phyloP scores from a whole-genome alignment of 495 filamentous ascomycete species.

The Podospora fimiseda region DNA sequence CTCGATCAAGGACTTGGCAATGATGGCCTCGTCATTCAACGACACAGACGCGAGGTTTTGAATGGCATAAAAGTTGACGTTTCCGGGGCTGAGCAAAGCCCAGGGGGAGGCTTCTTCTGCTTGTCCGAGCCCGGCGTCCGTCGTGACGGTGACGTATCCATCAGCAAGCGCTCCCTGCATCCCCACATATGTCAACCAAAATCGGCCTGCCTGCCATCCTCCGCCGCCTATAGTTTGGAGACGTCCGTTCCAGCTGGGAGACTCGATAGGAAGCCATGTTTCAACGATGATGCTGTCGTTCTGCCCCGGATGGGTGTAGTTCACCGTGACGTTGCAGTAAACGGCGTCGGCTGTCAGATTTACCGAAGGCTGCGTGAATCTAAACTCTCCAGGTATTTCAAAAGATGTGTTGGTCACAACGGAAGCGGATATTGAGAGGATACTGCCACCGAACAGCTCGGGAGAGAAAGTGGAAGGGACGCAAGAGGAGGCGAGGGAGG shows the following conservation, averaged over 20 bases:
- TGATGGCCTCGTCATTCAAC: constrained; percentile 26
- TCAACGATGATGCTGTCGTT: constrained; percentile 31
- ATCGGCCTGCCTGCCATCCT: constrained; percentile 32
- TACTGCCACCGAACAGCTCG: constrained; percentile 9
- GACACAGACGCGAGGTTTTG: constrained; percentile 32
- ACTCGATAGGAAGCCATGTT: constrained; percentile 30
- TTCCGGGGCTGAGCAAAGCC: constrained; percentile 35
- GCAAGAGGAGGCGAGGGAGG: constrained; percentile 3
- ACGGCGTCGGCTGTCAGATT: constrained; percentile 19
- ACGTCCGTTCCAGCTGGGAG: constrained; percentile 34
- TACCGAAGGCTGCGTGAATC: constrained; percentile 11
- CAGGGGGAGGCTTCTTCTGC: constrained; percentile 20
- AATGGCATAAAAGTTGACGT: constrained; percentile 35
- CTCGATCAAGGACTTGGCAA: constrained; percentile 27
- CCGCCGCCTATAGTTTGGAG: constrained; percentile 41
- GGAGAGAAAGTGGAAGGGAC: constrained; percentile 13
- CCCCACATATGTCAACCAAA: constrained; percentile 7
- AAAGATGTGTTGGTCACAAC: constrained; percentile 17
- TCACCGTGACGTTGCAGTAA: constrained; percentile 41
- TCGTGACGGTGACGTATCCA: constrained; percentile 36
- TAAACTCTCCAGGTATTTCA: background rate
- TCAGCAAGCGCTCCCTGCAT: constrained; percentile 26
- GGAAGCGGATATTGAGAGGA: constrained; percentile 12
- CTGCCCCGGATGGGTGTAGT: constrained; percentile 39
- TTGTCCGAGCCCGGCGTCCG: constrained; percentile 34